Evolutionary conservation across 164 flowering plant species (phyloP).

Genomic region (Aristolochia fimbriata): DNA sequence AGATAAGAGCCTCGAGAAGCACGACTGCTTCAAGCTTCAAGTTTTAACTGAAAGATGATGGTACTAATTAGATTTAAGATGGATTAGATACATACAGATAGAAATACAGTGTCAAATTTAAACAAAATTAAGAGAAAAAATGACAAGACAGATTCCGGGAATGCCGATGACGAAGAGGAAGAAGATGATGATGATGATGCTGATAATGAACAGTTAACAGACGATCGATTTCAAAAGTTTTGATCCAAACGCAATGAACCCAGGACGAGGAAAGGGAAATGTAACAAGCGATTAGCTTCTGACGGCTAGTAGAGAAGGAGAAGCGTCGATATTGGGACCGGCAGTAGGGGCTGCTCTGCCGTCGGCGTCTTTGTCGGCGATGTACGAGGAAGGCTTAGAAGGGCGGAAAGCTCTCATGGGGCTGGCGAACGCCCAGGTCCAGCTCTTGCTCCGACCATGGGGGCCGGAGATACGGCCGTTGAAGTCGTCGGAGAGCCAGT

Average conservation of each 20-base stretch:
- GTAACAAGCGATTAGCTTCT: slow-evolving; percentile 13
- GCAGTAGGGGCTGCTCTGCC: slow-evolving; percentile 7
- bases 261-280: background rate
- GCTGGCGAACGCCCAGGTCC: slow-evolving; percentile 90
- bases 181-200: no score
- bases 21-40: no score
- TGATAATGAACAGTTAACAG: no score
- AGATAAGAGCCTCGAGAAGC: no score
- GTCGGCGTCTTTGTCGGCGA: background rate
- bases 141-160: no score
- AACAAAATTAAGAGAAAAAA: background rate
- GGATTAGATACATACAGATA: no score
- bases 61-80: no score
- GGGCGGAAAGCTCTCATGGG: slow-evolving; percentile 84
- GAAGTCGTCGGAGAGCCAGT: slow-evolving; percentile 27
- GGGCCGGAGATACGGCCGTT: slow-evolving; percentile 6
- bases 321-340: slow-evolving; percentile 17
- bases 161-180: no score
- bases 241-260: no score
- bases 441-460: slow-evolving; percentile 51
- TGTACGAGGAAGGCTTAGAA: slow-evolving; percentile 6
- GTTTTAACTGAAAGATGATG: no score
- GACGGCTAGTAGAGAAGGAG: slow-evolving; percentile 39
- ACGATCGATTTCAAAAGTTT: no score
- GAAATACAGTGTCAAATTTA: no score